These are phyloP conservation scores for Trypanosoma scelopori DNA, from an alignment of 208 protist species.

Conservation along the genomic window DNA sequence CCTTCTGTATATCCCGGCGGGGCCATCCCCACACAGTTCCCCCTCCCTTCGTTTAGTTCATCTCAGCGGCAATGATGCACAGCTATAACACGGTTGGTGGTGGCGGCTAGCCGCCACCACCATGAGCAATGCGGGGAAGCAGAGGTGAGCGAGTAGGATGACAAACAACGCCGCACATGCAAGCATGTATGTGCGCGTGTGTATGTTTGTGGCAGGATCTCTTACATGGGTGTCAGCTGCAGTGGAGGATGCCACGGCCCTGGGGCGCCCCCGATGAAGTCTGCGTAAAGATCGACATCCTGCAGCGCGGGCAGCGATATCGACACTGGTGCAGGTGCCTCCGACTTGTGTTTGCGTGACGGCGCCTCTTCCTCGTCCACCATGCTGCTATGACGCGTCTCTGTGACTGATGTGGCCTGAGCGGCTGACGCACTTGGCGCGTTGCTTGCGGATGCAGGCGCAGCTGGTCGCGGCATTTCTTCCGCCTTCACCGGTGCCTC, in stretches of 20 bases:
- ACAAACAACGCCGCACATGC: not conserved
- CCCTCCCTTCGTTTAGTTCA: no score
- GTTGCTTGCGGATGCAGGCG: constrained; percentile 6
- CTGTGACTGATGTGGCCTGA: constrained; percentile 14
- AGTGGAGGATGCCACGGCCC: constrained; percentile 10
- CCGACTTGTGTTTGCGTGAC: constrained; percentile 30
- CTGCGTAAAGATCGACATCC: constrained; percentile 73
- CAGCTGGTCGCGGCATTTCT: constrained; percentile 10
- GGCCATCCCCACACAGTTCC: no score
- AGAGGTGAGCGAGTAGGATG: not conserved
- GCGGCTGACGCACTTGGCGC: constrained; percentile 10
- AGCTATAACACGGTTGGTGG: no score
- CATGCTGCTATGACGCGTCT: not conserved
- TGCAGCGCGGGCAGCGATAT: constrained; percentile 29
- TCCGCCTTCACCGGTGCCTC: constrained; percentile 27
- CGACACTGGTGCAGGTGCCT: constrained; percentile 34
- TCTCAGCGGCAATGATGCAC: no score
- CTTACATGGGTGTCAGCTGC: constrained; percentile 27
- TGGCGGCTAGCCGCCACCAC: no score
- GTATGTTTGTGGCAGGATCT: constrained; percentile 7
- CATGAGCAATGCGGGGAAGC: not conserved
- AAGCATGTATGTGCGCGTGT: constrained; percentile 9
- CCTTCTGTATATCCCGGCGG: no score
- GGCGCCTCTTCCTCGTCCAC: constrained; percentile 23
- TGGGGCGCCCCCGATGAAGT: constrained; percentile 26